Base-by-base conservation (phyloP, 192 early-diverging fungal genomes). In the Paraglomus brasilianum region DNA sequence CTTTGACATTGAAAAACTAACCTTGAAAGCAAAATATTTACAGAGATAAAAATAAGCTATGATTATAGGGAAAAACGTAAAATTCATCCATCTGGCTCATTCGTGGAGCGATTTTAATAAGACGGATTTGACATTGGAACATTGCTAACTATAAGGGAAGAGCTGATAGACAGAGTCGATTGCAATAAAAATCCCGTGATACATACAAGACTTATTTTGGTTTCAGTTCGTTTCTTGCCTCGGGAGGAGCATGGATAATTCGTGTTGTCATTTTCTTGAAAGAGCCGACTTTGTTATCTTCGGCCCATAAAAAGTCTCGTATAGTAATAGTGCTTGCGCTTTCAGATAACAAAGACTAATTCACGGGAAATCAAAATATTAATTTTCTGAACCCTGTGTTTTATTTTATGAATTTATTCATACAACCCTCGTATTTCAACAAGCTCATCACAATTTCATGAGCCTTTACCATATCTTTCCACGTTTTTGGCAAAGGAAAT, bases 401-500 rank as follows among this genome's bases (percentile, higher is more conserved):
- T 15, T 30, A 38, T 64, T 48, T 60, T 43, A 21, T 60, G 38
- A 19, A 60, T 36, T 21, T 38, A 65, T 50, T 22, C 39, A 65
- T 65, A 65, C 24, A n/a, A 66, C 47, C 47, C 62, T 64, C 47
- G 50, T 49, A 65, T 19, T 65, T 65, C 63, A 65, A 65, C n/a
- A 65, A 65, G 13, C 45, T 36, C n/a, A 65, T 65, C 42, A 65
- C 22, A 49, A 48, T 17, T 49, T 52, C 48, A 51, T 66, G 15
- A 6, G 36, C 48, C 5, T 66, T 49, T 40, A 22, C 41, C 49
- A 49, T 66, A 51, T 66, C 38, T 39, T 66, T 66, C 36, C 63
- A 66, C 7, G 36, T 51, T n/a, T 66, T 66, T n/a, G 63, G 47
- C n/a, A 65, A n/a, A n/a, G 46, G 36, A 48, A 66, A 43, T 50